A percentile compares a stretch with the other conserved stretches of the same genome.
phyloP scores from a whole-genome alignment of 164 flowering plant species.

The Annona cherimola region DNA sequence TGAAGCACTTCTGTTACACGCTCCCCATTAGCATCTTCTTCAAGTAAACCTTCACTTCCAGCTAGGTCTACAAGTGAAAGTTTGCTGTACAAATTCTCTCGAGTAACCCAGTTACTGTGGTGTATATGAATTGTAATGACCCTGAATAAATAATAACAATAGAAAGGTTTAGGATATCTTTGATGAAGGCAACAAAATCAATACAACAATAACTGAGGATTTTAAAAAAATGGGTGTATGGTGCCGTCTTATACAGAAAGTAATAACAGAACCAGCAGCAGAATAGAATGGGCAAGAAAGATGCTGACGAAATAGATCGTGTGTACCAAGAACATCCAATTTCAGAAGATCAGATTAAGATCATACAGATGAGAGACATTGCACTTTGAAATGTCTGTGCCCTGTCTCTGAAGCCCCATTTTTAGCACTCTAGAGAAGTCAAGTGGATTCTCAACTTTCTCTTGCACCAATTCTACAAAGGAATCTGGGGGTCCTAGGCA shows the following conservation, averaged over 20 bases:
- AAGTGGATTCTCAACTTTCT: constrained; percentile 79
- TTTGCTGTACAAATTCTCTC: constrained; percentile 77
- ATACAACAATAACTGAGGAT: background rate
- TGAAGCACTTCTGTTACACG: constrained; percentile 82
- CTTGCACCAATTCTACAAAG: constrained; percentile 62
- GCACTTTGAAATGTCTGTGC: constrained; percentile 44
- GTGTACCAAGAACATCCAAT: background rate
- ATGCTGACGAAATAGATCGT: background rate
- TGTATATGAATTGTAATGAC: constrained; percentile 70
- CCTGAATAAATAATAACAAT: constrained; percentile 35
- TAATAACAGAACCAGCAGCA: background rate
- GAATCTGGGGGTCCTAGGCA: constrained; percentile 52
- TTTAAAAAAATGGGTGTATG: too few relatives aligned
- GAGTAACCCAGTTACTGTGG: constrained; percentile 63
- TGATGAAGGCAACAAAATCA: too few relatives aligned
- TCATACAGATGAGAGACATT: constrained; percentile 90
- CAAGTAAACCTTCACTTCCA: constrained; percentile 70
- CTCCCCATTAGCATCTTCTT: constrained; percentile 75
- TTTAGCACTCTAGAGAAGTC: constrained; percentile 70
- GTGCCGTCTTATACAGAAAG: background rate
- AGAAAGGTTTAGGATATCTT: background rate
- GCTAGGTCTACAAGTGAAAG: constrained; percentile 96
- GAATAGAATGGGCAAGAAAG: background rate
- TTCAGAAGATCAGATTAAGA: background rate
- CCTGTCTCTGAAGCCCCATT: constrained; percentile 61